Base-by-base conservation (phyloP, 2,329 filamentous ascomycete genomes). In the Aspergillus flavus region DNA sequence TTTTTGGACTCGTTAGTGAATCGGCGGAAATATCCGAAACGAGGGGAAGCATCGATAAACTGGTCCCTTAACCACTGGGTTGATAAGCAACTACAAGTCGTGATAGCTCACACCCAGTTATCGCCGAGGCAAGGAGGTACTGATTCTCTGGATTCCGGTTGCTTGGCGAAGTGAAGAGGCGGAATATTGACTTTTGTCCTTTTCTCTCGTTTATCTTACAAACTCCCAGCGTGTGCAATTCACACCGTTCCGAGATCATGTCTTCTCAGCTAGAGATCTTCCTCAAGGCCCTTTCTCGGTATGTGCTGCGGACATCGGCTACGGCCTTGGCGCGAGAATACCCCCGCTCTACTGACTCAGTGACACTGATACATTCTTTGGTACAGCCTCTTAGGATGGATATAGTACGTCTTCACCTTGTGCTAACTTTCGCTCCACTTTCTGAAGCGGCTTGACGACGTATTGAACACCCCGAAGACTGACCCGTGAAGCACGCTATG, bases 371-470 rank as follows among this genome's bases (percentile, higher is more conserved):
- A 62, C 36, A 59, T 62, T 36, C 59, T 87, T 39, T 48, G 34
- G 21, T 88, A 85, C 57, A 84, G 82, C 73, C 73, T 90, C 36
- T 86, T 91, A 70, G 91, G 91, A 77, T 93, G 91, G 90, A 80
- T 89, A 73, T 94, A 94, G 81, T 83, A 78, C 69, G 80, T 72
- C 36, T 50, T 30, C 3, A 50, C 30, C n/a, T 32, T 21, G 16
- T 11, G 19, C 12, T n/a, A 52, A n/a, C 16, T 21, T 52, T 19
- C 11, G 16, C 9, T 19, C 28, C 21, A 52, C 16, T 11, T 52
- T 52, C 16, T 12, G 16, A 21, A 32, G 14, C 28, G 45, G 45
- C 30, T 28, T n/a, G 7, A 19, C 46, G 21, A 10, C 9, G 23
- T 5, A 16, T 14, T 28, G 46, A 30, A 50, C 16, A 6, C 14